A percentile compares a stretch with the other conserved stretches of the same genome.
Conservation (phyloP, 192 early-diverging fungal species). For the Gamsiella multidivaricata region DNA sequence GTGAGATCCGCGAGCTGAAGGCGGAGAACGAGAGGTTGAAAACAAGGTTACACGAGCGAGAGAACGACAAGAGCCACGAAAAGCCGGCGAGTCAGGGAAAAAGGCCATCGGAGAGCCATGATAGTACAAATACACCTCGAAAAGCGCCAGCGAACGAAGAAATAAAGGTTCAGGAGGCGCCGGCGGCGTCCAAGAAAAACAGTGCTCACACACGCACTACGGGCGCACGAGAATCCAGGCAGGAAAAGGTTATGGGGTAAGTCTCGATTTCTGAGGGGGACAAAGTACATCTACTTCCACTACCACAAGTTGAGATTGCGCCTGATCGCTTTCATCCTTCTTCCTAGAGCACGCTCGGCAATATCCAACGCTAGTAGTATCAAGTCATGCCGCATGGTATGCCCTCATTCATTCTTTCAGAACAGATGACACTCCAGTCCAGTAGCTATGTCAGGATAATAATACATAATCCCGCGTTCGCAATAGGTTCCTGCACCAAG, state of each 20-base stretch:
- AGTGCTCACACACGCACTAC: not conserved
- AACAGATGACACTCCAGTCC: not conserved
- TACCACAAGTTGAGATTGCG: not conserved
- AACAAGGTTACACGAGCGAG: slow-evolving; percentile 8
- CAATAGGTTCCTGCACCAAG: slow-evolving; percentile 3
- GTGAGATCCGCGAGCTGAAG: slow-evolving; percentile 22
- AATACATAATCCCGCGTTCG: not conserved
- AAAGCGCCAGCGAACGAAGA: too few relatives aligned
- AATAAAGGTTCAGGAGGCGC: not conserved
- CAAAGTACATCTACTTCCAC: not conserved
- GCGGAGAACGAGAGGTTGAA: slow-evolving; percentile 29
- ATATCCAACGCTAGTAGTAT: slow-evolving; percentile 8
- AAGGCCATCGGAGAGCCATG: not conserved
- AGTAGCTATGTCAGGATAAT: not conserved
- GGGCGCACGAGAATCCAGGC: not conserved
- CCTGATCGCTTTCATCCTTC: not conserved
- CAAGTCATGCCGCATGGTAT: slow-evolving; percentile 4
- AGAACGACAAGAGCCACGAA: not conserved
- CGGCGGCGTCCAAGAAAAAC: not conserved
- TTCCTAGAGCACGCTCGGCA: slow-evolving; percentile 18
- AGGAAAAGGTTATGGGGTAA: not conserved
- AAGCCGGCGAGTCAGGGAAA: not conserved
- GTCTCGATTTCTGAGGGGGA: not conserved
- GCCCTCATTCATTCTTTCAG: not conserved
- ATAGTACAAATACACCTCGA: not conserved